Evolutionary conservation across 163 green algal species (phyloP), one percentile per base, ranked within the genome.

Genomic region (Chloromonas sp.): DNA sequence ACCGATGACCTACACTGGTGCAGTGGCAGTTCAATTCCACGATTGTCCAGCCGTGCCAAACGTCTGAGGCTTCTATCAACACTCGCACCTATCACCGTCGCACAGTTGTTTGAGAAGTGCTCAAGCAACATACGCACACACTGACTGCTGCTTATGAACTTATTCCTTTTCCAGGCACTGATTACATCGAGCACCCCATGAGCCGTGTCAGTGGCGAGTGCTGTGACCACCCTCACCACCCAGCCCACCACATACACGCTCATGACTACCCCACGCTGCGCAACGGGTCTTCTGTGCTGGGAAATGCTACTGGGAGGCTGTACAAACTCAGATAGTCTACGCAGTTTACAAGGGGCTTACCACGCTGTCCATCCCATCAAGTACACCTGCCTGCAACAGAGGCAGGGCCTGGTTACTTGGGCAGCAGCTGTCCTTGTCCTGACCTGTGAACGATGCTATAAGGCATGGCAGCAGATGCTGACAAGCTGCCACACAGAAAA

Each of bases 201-300:
- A 58, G 58, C 59, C 58, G 57, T 3, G 2, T 1, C 79, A 57
- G 58, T 2, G 2, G 58, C 59, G 13, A 14, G 2, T 82, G 79
- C 79, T 82, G 79, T 60, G 79, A 82, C 60, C 58, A 82, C 79
- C 79, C 79, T 58, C 59, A 82, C 36, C 79, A 82, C 79, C 79
- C 79, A 8, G 1, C 59, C 1, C 58, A 61, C 1, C 59, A 82
- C 13, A 1, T 57, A 60, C 79, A 82, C 79, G 71, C 13, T 2
- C 71, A 79, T 11, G 66, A 74, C 66, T 11, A 74, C 66, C 5
- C 5, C 66, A 74, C 66, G 66, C 66, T 74, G 66, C 66, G 66
- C 66, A 36, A 36, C 36, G 36, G 36, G 36, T 36, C 36, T 36
- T 36, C 36, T 36, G 36, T 36, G 36, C 36, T 36, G 36, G 36